Evolutionary conservation across 2,329 filamentous ascomycete species (phyloP), one percentile per base, ranked within the genome.

Genomic region (Tolypocladium album): DNA sequence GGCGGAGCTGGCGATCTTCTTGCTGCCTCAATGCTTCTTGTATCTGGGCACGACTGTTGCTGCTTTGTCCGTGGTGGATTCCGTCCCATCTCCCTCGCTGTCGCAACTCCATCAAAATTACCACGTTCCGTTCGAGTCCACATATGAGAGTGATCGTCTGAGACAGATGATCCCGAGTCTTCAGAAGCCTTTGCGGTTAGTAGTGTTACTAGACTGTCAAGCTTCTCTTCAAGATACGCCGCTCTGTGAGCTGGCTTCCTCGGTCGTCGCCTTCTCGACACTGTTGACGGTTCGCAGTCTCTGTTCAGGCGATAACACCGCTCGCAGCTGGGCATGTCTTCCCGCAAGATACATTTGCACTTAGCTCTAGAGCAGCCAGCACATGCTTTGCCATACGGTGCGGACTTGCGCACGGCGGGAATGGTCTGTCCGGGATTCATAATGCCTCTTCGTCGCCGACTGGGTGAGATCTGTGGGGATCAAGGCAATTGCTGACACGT

Each of bases 341-440:
- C 64, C 22, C 70, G 67, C 36, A 72, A 64, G 9, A 76, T 70
- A 64, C 76, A 78, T 66, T 74, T 74, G 66, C 75, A 77, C 60
- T 78, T 78, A 40, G 76, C 74, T 57, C 71, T 74, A 59, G 72
- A 70, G 63, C 76, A 78, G 56, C 72, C 74, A 47, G 67, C 64
- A 59, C 76, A 78, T 22, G 76, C 74, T 27, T 74, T 71, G 42
- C 75, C 75, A 61, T 78, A 75, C 13, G 72, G 71, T 1, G 70
- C 72, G 4, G 72, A 68, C 43, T 63, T 55, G 17, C 59, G 61
- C 20, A 50, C 56, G 52, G 31, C 11, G 22, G 45, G 22, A 13
- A 22, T 27, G 45, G 24, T 27, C 22, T 17, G 45, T 22, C 22
- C 22, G 45, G 45, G 45, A 47, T 47, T 47, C 45, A 47, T 47